These are phyloP conservation scores for Francoa sonchifolia DNA, from an alignment of 441 rosid genomes.

Conservation along the genomic window DNA sequence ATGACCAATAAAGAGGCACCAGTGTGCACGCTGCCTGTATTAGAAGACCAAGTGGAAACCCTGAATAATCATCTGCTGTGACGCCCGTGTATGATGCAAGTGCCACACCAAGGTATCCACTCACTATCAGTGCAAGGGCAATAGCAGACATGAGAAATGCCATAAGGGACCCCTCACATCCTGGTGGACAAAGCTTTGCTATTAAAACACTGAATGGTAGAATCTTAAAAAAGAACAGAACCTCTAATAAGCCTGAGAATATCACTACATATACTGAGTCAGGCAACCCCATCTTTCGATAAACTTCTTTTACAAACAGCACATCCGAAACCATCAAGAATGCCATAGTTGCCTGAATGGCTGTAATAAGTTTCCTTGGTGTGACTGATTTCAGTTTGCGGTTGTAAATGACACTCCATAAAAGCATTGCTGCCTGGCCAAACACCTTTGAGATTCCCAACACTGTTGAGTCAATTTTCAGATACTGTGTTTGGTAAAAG, in stretches of 20 bases:
- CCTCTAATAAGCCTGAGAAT: slow-evolving; percentile 61
- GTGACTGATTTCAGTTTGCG: slow-evolving; percentile 33
- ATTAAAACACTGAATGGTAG: slow-evolving; percentile 67
- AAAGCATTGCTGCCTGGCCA: slow-evolving; percentile 65
- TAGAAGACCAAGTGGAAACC: slow-evolving; percentile 41
- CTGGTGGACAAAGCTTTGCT: slow-evolving; percentile 56
- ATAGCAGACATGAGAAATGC: slow-evolving; percentile 74
- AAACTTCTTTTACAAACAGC: slow-evolving; percentile 53
- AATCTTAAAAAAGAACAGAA: slow-evolving; percentile 53
- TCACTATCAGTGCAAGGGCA: slow-evolving; percentile 56
- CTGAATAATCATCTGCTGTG: slow-evolving; percentile 46
- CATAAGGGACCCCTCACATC: slow-evolving; percentile 86
- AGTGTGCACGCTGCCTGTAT: slow-evolving; percentile 54
- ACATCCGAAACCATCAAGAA: slow-evolving; percentile 55
- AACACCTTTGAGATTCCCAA: slow-evolving; percentile 73
- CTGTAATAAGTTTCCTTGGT: slow-evolving; percentile 50
- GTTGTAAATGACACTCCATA: slow-evolving; percentile 71
- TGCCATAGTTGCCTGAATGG: slow-evolving; percentile 52
- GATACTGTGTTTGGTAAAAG: slow-evolving; percentile 65
- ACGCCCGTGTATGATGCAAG: slow-evolving; percentile 52
- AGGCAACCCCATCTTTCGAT: slow-evolving; percentile 42
- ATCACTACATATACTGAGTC: slow-evolving; percentile 46
- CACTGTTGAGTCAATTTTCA: slow-evolving; percentile 44
- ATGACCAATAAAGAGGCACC: slow-evolving; percentile 45
- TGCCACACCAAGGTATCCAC: slow-evolving; percentile 64